These are phyloP conservation scores for Agroathelia rolfsii DNA, from an alignment of 1,284 basidiomycete species.

Conservation along the genomic window DNA sequence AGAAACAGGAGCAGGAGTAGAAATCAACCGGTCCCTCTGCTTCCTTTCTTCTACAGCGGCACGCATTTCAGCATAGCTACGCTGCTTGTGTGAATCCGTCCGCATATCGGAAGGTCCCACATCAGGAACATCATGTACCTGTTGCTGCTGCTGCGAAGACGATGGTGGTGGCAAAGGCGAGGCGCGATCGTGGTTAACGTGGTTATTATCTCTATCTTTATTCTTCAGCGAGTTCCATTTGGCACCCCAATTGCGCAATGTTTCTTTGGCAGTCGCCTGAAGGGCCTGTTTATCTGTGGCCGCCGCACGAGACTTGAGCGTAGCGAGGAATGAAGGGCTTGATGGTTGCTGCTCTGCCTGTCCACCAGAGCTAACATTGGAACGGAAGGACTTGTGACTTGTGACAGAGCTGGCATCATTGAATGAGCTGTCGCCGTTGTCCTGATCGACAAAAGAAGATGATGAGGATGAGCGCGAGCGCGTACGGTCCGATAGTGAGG, in stretches of 20 bases:
- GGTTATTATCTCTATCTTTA: conserved; percentile 31
- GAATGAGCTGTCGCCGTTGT: conserved; percentile 17
- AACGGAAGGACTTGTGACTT: not conserved
- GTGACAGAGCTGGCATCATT: conserved; percentile 9
- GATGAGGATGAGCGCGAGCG: conserved; percentile 21
- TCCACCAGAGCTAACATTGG: too few relatives aligned
- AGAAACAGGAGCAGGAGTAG: not conserved
- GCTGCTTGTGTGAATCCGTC: conserved; percentile 23
- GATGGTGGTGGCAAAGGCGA: too few relatives aligned
- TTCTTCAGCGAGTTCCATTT: conserved; percentile 63
- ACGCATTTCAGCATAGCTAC: conserved; percentile 61
- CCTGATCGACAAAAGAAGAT: conserved; percentile 18
- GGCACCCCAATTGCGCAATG: conserved; percentile 81
- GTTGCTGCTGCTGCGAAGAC: conserved; percentile 16
- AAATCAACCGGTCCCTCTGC: conserved; percentile 28
- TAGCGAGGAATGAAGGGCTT: conserved; percentile 55
- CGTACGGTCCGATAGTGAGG: too few relatives aligned
- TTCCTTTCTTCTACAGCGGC: conserved; percentile 58
- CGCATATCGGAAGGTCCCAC: conserved; percentile 30
- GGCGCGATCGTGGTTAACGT: conserved; percentile 10
- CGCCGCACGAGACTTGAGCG: conserved; percentile 62
- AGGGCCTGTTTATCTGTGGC: conserved; percentile 84
- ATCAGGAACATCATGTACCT: conserved; percentile 34
- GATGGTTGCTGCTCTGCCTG: too few relatives aligned
- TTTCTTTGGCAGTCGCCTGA: conserved; percentile 71